These are phyloP conservation scores for Globisporangium parvum DNA, from an alignment of 352 stramenopile species.

Conservation along the genomic window DNA sequence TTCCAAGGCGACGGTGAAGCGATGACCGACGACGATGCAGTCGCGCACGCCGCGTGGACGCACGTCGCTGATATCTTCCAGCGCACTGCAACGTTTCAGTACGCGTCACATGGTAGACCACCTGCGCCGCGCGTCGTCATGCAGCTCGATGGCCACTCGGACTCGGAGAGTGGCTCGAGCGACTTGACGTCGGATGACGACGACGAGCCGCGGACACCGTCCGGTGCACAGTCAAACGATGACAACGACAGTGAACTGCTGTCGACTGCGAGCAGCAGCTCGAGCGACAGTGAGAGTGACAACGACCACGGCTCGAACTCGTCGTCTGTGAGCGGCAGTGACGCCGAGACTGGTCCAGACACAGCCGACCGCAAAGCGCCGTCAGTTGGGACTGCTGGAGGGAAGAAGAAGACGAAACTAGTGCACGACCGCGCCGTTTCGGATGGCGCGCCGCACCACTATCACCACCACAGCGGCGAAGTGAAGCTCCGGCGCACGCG, in stretches of 20 bases:
- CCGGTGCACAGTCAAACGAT: constrained; percentile 21
- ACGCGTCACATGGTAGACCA: constrained; percentile 11
- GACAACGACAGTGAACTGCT: constrained; percentile 29
- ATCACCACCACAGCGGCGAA: background rate
- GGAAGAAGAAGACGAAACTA: constrained; percentile 4
- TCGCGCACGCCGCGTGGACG: background rate
- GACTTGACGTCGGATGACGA: constrained; percentile 44
- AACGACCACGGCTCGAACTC: constrained; percentile 32
- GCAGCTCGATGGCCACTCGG: constrained; percentile 55
- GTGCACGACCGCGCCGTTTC: background rate
- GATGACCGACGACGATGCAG: constrained; percentile 4
- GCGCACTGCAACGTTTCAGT: constrained; percentile 23
- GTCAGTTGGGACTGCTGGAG: background rate
- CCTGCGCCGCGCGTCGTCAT: constrained; percentile 7
- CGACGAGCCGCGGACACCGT: constrained; percentile 29
- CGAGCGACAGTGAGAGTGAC: constrained; percentile 56
- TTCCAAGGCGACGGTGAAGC: constrained; percentile 43
- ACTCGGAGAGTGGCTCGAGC: constrained; percentile 49
- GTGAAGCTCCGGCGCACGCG: constrained; percentile 2
- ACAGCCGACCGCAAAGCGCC: background rate
- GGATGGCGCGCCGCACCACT: background rate
- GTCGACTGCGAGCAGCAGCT: constrained; percentile 41
- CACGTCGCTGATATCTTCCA: constrained; percentile 28
- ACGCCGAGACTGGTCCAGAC: constrained; percentile 21
- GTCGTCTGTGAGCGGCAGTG: constrained; percentile 29